phyloP scores from a whole-genome alignment of 352 stramenopile genomes.

The Globisporangium cederbergense region DNA sequence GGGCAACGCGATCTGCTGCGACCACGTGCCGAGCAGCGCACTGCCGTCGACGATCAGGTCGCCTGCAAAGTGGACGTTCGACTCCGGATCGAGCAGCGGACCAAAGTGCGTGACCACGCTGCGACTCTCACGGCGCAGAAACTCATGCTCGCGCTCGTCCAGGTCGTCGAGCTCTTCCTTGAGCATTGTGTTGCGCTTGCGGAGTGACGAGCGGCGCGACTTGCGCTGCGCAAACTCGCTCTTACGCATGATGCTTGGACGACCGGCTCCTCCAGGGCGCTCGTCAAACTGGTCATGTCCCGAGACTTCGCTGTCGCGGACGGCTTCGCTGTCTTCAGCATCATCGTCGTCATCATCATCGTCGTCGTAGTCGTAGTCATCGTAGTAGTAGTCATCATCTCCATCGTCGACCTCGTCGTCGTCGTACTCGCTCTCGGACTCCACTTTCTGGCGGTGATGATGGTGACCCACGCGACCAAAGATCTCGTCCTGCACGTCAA shows the following conservation, averaged over 20 bases:
- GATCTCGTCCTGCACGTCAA: conserved; percentile 64
- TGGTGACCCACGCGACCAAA: conserved; percentile 39
- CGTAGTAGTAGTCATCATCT: conserved; percentile 23
- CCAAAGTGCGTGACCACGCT: conserved; percentile 60
- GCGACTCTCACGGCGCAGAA: conserved; percentile 57
- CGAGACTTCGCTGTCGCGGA: conserved; percentile 1
- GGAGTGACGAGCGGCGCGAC: conserved; percentile 13
- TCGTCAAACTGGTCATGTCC: conserved; percentile 29
- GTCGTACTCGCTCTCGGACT: conserved; percentile 49
- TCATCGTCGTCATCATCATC: conserved; percentile 36
- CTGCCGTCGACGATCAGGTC: conserved; percentile 55
- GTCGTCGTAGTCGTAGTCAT: conserved; percentile 29
- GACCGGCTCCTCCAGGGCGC: conserved; percentile 11
- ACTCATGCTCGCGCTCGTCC: conserved; percentile 63
- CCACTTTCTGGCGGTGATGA: conserved; percentile 12
- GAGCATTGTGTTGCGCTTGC: conserved; percentile 26
- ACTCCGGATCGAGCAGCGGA: conserved; percentile 64
- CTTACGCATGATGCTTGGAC: conserved; percentile 4
- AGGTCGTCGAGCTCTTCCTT: conserved; percentile 62
- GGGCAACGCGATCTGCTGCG: conserved; percentile 48
- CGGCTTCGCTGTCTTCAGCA: conserved; percentile 27
- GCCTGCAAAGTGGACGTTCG: conserved; percentile 53
- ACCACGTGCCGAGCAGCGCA: conserved; percentile 65
- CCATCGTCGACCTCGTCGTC: conserved; percentile 35
- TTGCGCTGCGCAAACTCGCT: conserved; percentile 14